Base-by-base conservation (phyloP, 1,284 basidiomycete genomes). In the Heimioporus retisporus region DNA sequence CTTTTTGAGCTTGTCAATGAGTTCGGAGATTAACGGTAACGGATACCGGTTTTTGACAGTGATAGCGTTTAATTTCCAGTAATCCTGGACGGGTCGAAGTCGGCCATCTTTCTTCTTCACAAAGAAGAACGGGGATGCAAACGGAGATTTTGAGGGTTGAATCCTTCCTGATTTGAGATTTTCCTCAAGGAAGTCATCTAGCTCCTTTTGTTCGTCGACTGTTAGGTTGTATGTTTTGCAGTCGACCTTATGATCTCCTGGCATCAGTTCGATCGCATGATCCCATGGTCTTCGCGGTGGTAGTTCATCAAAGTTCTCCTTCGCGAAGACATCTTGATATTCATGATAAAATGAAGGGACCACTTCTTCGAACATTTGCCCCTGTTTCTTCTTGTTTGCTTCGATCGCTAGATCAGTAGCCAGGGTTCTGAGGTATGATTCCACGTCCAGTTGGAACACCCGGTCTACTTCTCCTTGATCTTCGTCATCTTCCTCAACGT, bases 161-260 rank as follows among this genome's bases (percentile, higher is more conserved):
- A 64, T 64, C 62, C 58, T 3, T 65, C 64, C 23, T 62, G 23
- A 0, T 67, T 67, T n/a, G n/a, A n/a, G n/a, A n/a, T n/a, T n/a
- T n/a, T n/a, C n/a, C n/a, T n/a, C n/a, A n/a, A n/a, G n/a, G n/a
- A n/a, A n/a, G n/a, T n/a, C n/a, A n/a, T n/a, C n/a, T n/a, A n/a
- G n/a, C n/a, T n/a, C n/a, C n/a, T n/a, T n/a, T n/a, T n/a, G n/a
- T n/a, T n/a, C n/a, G n/a, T n/a, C n/a, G n/a, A n/a, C n/a, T n/a
- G n/a, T n/a, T n/a, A n/a, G n/a, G n/a, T n/a, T n/a, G n/a, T n/a
- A n/a, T n/a, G n/a, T n/a, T n/a, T n/a, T n/a, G 7, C 62, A 64
- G n/a, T 67, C 46, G 6, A 51, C 23, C 0, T 7, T 6, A 6
- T 64, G 57, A 4, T 54, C 4, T 5, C 42, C n/a, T 0, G 57